These are phyloP conservation scores for Camellia oleifera DNA, from an alignment of 179 eudicot genomes.

Conservation along the genomic window DNA sequence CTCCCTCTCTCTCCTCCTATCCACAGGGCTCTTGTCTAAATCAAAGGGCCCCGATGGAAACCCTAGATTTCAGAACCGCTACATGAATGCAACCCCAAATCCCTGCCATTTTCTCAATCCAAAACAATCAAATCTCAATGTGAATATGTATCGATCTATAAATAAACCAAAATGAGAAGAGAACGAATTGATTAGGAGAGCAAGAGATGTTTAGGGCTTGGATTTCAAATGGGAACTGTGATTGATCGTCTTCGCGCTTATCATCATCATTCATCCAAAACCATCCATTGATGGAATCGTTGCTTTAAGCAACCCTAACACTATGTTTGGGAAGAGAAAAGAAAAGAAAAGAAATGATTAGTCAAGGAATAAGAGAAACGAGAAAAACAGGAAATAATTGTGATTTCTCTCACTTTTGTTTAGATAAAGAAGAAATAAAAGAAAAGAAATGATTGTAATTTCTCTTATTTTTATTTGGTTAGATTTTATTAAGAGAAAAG, in stretches of 20 bases:
- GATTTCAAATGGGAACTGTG: background rate
- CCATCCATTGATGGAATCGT: background rate
- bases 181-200: background rate
- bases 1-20: background rate
- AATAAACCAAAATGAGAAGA: background rate
- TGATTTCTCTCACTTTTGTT: too few species aligned
- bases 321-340: too few species aligned
- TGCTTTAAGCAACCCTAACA: slow-evolving; percentile 1
- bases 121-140: slow-evolving; percentile 11
- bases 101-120: slow-evolving; percentile 6
- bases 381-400: too few species aligned
- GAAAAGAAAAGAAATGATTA: too few species aligned
- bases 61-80: slow-evolving; percentile 27
- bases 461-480: too few species aligned
- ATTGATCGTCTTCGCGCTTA: background rate
- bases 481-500: too few species aligned
- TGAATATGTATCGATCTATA: background rate
- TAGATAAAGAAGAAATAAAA: too few species aligned
- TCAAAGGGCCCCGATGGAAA: slow-evolving; percentile 24
- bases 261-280: background rate
- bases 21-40: slow-evolving; percentile 18
- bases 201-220: background rate
- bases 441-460: too few species aligned
- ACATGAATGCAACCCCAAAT: background rate
- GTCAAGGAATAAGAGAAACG: too few species aligned